These are phyloP conservation scores for Trametes cingulata DNA, from an alignment of 768 basidiomycete genomes.

Conservation along the genomic window DNA sequence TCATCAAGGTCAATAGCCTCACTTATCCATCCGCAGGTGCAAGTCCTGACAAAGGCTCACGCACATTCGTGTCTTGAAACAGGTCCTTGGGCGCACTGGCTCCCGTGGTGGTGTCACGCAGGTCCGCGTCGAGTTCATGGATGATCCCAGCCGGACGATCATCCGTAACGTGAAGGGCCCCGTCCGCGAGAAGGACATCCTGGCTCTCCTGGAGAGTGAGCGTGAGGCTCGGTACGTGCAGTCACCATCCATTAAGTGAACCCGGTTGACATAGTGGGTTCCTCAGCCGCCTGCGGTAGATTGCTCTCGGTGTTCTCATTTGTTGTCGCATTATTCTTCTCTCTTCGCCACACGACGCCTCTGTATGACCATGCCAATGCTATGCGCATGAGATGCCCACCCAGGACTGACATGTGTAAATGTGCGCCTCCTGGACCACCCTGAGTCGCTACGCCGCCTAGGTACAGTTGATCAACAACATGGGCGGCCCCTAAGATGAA, in stretches of 20 bases:
- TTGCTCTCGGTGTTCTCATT: slow-evolving; percentile 11
- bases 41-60: slow-evolving; percentile 16
- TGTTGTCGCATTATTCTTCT: slow-evolving; percentile 22
- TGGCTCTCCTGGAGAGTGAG: slow-evolving; percentile 96
- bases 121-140: slow-evolving; percentile 99
- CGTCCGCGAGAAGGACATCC: slow-evolving; percentile 92
- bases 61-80: slow-evolving; percentile 14
- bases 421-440: background rate
- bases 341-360: slow-evolving; percentile 19
- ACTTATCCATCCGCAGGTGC: background rate
- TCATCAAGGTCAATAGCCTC: slow-evolving; percentile 67
- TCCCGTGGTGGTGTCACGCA: slow-evolving; percentile 99
- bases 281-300: slow-evolving; percentile 27
- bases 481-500: background rate
- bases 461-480: background rate
- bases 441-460: background rate
- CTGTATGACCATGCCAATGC: slow-evolving; percentile 28
- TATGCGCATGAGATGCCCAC: slow-evolving; percentile 24
- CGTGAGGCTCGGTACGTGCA: slow-evolving; percentile 94
- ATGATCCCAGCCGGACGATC: slow-evolving; percentile 92
- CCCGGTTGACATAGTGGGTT: background rate
- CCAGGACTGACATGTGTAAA: background rate
- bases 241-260: background rate
- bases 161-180: slow-evolving; percentile 99
- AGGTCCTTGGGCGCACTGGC: slow-evolving; percentile 98